phyloP scores from a whole-genome alignment of 371 early-diverging fungal species.

The Lichtheimia ornata region DNA sequence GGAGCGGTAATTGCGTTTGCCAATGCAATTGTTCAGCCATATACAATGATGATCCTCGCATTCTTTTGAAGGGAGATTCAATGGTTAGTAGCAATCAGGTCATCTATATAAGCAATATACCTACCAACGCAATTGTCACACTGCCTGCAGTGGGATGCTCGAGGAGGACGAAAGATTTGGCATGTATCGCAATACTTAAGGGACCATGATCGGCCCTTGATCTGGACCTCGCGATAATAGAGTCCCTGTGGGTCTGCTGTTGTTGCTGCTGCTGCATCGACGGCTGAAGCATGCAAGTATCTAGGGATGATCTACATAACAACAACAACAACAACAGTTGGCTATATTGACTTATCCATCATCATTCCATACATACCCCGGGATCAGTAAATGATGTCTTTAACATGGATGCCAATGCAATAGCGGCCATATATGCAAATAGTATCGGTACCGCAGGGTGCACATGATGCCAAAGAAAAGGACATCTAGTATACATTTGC shows the following conservation, averaged over 20 bases:
- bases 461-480: conserved; percentile 68
- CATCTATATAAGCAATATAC: conserved; percentile 1
- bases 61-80: conserved; percentile 35
- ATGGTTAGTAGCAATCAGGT: neutral
- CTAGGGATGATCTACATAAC: conserved; percentile 64
- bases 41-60: conserved; percentile 92
- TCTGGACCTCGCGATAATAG: conserved; percentile 14
- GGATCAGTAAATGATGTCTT: conserved; percentile 90
- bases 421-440: conserved; percentile 69
- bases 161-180: conserved; percentile 87
- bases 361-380: conserved; percentile 55
- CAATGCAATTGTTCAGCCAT: conserved; percentile 94
- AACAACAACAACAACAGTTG: neutral
- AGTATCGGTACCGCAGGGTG: conserved; percentile 68
- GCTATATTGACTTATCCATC: neutral
- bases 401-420: conserved; percentile 73
- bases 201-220: conserved; percentile 62
- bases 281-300: conserved; percentile 60
- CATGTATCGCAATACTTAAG: conserved; percentile 93
- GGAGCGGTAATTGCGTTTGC: conserved; percentile 86
- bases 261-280: conserved; percentile 16
- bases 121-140: conserved; percentile 92
- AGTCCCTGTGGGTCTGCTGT: too few species aligned
- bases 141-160: conserved; percentile 85
- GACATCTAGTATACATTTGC: conserved; percentile 43